Evolutionary conservation across 2,329 filamentous ascomycete genomes (phyloP).

Genomic region (Phoma sp.): DNA sequence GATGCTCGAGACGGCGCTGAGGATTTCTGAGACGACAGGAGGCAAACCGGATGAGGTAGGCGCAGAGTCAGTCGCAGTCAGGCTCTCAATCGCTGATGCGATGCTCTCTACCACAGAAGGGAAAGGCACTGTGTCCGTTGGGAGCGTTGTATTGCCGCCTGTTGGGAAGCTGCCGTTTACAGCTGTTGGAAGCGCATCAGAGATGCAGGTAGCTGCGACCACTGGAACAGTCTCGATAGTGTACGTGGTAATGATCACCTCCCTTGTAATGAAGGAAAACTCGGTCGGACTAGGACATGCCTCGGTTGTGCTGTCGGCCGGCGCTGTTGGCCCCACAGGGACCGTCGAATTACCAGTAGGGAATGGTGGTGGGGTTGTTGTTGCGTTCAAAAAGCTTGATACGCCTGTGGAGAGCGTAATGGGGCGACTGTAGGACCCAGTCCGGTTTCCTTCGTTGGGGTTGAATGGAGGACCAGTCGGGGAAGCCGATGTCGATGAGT

Average conservation of each 20-base stretch:
- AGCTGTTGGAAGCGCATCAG: background rate
- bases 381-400: background rate
- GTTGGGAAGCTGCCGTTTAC: slow-evolving; percentile 4
- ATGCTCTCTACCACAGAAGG: slow-evolving; percentile 1
- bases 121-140: background rate
- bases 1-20: slow-evolving; percentile 7
- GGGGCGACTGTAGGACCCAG: background rate
- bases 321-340: slow-evolving; percentile 18
- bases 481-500: background rate
- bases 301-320: background rate
- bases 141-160: background rate
- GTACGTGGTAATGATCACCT: slow-evolving; percentile 21
- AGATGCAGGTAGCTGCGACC: slow-evolving; percentile 8
- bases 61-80: background rate
- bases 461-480: background rate
- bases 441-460: background rate
- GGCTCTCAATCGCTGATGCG: background rate
- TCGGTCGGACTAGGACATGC: slow-evolving; percentile 24
- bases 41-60: background rate
- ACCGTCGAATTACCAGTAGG: slow-evolving; percentile 25
- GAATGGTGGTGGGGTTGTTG: slow-evolving; percentile 7
- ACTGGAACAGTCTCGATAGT: slow-evolving; percentile 15
- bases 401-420: background rate
- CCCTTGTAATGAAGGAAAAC: slow-evolving; percentile 17
- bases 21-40: slow-evolving; percentile 2